Evolutionary conservation across 140 eudicot genomes (phyloP).

Genomic region (Ambrosia hybrid): DNA sequence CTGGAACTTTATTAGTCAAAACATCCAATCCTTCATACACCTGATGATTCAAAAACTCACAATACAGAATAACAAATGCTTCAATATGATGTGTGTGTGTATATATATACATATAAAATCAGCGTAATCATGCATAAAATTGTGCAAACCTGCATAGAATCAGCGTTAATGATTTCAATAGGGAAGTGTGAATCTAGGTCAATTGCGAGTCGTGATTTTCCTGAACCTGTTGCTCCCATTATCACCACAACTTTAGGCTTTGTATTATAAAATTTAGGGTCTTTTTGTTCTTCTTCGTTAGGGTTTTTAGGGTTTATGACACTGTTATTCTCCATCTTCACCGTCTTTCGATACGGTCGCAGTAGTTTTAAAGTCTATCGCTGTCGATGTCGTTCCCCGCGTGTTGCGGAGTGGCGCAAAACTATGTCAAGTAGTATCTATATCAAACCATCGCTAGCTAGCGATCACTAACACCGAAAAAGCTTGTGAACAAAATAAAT

Average conservation of each 20-base stretch:
- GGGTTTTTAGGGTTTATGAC: constrained; percentile 21
- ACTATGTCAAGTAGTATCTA: too few species aligned
- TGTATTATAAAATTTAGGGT: constrained; percentile 6
- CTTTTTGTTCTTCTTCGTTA: not conserved
- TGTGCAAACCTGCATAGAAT: constrained; percentile 51
- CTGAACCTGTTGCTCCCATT: constrained; percentile 96
- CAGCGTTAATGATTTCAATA: constrained; percentile 79
- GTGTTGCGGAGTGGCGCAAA: too few species aligned
- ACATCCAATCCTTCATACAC: constrained; percentile 85
- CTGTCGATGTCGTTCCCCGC: too few species aligned
- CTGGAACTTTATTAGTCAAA: constrained; percentile 85
- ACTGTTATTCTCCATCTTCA: constrained; percentile 27
- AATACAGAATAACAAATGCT: not conserved
- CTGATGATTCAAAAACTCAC: constrained; percentile 26
- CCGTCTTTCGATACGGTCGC: constrained; percentile 10
- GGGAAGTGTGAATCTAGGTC: constrained; percentile 79
- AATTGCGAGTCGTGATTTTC: constrained; percentile 81
- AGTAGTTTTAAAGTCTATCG: constrained; percentile 6
- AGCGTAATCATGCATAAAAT: too few species aligned
- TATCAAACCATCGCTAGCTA: too few species aligned
- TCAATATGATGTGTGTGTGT: too few species aligned
- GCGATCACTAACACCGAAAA: too few species aligned
- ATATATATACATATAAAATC: too few species aligned
- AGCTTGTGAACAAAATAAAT: too few species aligned
- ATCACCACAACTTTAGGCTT: constrained; percentile 82